Conservation (phyloP, 75 land plant genomes). For the Azolla pinnata region DNA sequence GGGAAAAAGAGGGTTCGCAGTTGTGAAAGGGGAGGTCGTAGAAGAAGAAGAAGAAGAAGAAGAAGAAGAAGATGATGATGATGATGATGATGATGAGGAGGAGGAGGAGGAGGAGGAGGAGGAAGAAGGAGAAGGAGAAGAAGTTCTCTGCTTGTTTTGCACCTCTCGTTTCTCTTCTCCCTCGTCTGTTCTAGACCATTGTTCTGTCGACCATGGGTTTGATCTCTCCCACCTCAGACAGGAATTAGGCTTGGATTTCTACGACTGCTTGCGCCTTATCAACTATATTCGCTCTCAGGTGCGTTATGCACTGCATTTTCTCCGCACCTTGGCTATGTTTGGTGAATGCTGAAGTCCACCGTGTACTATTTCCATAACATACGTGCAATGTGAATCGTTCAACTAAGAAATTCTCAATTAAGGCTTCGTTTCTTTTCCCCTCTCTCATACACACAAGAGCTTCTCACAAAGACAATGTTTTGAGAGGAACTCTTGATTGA, state of each 20-base stretch:
- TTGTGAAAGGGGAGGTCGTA: no score
- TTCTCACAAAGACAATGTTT: no score
- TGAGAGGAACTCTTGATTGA: no score
- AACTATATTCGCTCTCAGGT: conserved; percentile 76
- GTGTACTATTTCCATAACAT: not conserved
- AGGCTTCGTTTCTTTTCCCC: no score
- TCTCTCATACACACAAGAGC: no score
- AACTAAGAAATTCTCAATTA: not conserved
- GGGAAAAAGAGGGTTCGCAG: no score
- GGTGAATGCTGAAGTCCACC: not conserved
- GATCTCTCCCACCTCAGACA: conserved; percentile 49
- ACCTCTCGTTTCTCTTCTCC: conserved; percentile 24
- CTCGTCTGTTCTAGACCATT: conserved; percentile 49
- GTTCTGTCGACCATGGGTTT: conserved; percentile 39
- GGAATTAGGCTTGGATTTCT: conserved; percentile 51
- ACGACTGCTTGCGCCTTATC: conserved; percentile 65
- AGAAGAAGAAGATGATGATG: not conserved
- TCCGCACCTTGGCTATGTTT: not conserved
- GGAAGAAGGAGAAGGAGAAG: conserved; percentile 49
- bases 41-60: no score
- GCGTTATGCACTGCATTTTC: not conserved
- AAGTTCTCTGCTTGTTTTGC: conserved; percentile 63
- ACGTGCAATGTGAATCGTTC: not conserved
- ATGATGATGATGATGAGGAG: conserved; percentile 21
- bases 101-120: conserved; percentile 39